phyloP scores from a whole-genome alignment of 1,139 yeast species.

The Diutina mesorugosa region DNA sequence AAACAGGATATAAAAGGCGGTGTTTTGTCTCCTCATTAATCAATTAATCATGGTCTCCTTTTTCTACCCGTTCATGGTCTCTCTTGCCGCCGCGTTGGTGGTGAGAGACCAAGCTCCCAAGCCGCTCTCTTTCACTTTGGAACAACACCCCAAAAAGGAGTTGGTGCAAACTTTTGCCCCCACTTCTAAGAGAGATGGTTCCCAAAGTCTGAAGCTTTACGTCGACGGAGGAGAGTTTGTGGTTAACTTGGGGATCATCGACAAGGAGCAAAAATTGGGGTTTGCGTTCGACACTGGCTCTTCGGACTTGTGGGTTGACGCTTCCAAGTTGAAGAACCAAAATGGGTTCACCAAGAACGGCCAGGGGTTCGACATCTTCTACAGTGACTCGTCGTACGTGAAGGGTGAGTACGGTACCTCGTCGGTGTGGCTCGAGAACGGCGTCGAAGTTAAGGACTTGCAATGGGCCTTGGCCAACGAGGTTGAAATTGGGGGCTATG shows the following conservation, averaged over 20 bases:
- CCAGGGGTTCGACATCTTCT: constrained; percentile 4
- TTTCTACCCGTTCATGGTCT: neutral
- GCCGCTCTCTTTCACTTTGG: neutral
- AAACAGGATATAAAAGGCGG: too few relatives aligned
- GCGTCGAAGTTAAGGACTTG: constrained; percentile 4
- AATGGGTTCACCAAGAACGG: constrained; percentile 3
- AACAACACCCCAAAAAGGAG: neutral
- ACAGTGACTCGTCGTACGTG: constrained; percentile 4
- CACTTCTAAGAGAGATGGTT: neutral
- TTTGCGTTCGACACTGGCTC: constrained; percentile 7
- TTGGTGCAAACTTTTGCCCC: neutral
- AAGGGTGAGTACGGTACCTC: constrained; percentile 5
- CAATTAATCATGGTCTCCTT: neutral
- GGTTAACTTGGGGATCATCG: neutral
- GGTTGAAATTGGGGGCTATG: neutral
- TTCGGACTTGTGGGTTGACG: constrained; percentile 6
- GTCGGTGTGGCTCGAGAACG: constrained; percentile 1
- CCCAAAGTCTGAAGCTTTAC: neutral
- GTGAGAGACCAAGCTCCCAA: neutral
- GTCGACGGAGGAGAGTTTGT: neutral
- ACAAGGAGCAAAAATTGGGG: constrained; percentile 4
- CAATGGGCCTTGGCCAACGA: constrained; percentile 5
- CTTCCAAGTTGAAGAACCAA: neutral
- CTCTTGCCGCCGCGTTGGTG: neutral
- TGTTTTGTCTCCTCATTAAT: too few relatives aligned